Evolutionary conservation across 2,329 filamentous ascomycete genomes (phyloP).

Genomic region (Daldinia sp.): DNA sequence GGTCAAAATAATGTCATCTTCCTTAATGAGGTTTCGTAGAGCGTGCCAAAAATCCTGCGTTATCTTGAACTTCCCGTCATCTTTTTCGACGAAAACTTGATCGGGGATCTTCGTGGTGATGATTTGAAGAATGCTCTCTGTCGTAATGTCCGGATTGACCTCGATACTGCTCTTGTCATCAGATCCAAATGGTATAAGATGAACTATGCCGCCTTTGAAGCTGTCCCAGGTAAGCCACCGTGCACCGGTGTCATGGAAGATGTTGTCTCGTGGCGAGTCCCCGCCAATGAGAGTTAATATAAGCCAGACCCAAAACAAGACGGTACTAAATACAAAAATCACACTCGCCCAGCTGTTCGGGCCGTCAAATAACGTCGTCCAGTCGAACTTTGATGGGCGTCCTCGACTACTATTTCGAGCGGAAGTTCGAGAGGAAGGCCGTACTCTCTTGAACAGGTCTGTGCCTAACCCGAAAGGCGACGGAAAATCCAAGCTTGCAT

Average conservation of each 20-base stretch:
- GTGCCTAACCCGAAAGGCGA: background rate
- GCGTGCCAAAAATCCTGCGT: constrained; percentile 72
- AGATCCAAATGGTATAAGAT: constrained; percentile 1
- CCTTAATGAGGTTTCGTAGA: constrained; percentile 62
- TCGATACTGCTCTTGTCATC: background rate
- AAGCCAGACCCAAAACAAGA: constrained; percentile 8
- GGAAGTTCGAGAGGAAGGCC: too few species aligned
- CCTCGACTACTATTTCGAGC: too few species aligned
- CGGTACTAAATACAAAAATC: constrained; percentile 2
- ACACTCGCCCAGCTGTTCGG: background rate
- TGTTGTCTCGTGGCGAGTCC: background rate
- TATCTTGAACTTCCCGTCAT: constrained; percentile 63
- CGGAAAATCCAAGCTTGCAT: background rate
- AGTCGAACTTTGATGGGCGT: background rate
- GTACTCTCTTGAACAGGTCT: background rate
- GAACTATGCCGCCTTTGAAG: background rate
- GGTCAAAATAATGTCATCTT: constrained; percentile 57
- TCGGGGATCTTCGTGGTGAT: constrained; percentile 63
- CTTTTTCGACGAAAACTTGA: constrained; percentile 62
- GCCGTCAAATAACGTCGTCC: background rate
- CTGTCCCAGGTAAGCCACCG: constrained; percentile 2
- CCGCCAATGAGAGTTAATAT: background rate
- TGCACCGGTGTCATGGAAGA: background rate
- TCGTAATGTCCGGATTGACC: background rate
- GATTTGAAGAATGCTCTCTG: constrained; percentile 43